phyloP scores from a whole-genome alignment of 2,329 filamentous ascomycete species.

The Shiraia sp. region DNA sequence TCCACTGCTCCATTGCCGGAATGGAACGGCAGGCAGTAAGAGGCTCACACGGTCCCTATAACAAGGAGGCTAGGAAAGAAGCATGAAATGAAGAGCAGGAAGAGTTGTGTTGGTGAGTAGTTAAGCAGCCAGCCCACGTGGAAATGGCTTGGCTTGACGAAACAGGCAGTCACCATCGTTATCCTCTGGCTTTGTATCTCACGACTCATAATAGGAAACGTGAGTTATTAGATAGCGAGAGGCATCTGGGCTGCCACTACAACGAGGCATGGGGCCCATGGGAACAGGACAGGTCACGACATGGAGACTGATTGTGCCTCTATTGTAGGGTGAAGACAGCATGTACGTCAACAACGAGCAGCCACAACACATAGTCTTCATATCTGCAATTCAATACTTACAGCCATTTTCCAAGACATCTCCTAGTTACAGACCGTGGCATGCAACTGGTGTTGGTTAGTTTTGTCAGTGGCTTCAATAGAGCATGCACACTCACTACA shows the following conservation, averaged over 20 bases:
- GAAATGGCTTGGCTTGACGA: constrained; percentile 22
- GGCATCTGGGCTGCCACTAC: constrained; percentile 22
- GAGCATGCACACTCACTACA: constrained; percentile 65
- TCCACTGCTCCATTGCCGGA: constrained; percentile 25
- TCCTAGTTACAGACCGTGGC: constrained; percentile 43
- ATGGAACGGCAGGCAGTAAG: constrained; percentile 10
- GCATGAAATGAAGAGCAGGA: constrained; percentile 23
- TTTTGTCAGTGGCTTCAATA: background rate
- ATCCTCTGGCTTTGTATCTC: constrained; percentile 75
- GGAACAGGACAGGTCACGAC: background rate
- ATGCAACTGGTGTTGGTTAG: constrained; percentile 40
- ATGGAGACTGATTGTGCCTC: background rate
- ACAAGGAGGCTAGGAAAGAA: constrained; percentile 28
- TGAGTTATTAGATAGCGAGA: constrained; percentile 75
- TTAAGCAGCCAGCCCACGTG: constrained; percentile 38
- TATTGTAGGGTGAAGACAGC: background rate
- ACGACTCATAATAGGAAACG: constrained; percentile 56
- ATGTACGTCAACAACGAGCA: background rate
- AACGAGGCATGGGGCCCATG: background rate
- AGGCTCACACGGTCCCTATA: constrained; percentile 10
- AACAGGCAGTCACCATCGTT: constrained; percentile 49
- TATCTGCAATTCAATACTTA: background rate
- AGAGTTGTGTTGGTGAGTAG: constrained; percentile 30
- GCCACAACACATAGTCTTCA: background rate
- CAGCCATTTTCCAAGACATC: constrained; percentile 34